Evolutionary conservation across 177 flowering plant genomes (phyloP).

Genomic region (Telopea speciosissima): DNA sequence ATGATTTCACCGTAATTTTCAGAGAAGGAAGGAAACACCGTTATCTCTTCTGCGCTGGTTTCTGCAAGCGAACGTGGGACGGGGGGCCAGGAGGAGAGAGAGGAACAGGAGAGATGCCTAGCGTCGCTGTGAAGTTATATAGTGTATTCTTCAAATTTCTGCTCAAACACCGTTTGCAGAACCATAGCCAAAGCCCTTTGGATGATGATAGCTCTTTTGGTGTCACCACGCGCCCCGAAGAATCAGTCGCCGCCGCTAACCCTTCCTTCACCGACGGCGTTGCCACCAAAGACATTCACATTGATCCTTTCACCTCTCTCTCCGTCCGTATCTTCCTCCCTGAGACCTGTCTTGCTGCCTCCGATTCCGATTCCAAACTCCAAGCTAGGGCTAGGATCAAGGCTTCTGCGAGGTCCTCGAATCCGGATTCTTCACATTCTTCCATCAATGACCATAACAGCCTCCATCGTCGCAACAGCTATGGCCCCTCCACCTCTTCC

Average conservation of each 20-base stretch:
- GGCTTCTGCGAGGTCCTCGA: neutral
- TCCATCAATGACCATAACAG: neutral
- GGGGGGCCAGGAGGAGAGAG: neutral
- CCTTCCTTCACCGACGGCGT: slow-evolving; percentile 80
- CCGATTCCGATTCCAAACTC: slow-evolving; percentile 15
- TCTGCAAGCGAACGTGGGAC: neutral
- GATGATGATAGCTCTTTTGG: slow-evolving; percentile 53
- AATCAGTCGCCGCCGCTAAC: slow-evolving; percentile 53
- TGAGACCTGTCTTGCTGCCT: slow-evolving; percentile 35
- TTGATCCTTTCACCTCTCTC: slow-evolving; percentile 59
- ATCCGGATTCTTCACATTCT: neutral
- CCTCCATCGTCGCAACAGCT: slow-evolving; percentile 15
- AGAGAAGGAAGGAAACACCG: neutral
- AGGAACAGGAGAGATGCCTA: slow-evolving; percentile 56
- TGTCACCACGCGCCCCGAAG: slow-evolving; percentile 71
- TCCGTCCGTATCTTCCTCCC: slow-evolving; percentile 70
- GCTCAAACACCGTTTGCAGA: slow-evolving; percentile 75
- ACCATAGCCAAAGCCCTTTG: slow-evolving; percentile 36
- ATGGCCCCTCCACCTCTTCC: slow-evolving; percentile 7
- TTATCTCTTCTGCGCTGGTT: neutral
- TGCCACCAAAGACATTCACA: slow-evolving; percentile 79
- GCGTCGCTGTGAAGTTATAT: slow-evolving; percentile 89
- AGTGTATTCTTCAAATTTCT: slow-evolving; percentile 91
- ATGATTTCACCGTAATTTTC: neutral
- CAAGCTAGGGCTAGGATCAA: slow-evolving; percentile 18